Base-by-base conservation (phyloP, 768 basidiomycete genomes). In the Boletus rex-veris region DNA sequence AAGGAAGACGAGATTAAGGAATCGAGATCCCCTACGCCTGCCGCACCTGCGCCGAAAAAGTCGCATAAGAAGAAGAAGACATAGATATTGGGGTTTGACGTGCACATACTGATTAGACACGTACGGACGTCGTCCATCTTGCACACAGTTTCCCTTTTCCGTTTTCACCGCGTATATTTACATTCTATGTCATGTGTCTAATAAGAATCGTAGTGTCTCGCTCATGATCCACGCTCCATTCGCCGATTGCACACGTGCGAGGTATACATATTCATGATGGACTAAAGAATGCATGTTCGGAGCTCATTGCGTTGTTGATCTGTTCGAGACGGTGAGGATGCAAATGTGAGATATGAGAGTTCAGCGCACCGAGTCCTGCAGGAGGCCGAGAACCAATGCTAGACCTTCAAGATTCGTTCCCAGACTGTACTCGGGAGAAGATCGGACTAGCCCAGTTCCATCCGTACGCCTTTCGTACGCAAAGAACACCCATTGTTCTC, bases 31-130 rank as follows among this genome's bases (percentile, higher is more conserved):
- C 71, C 84, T 0, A 87, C 86, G 3, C 86, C 88, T 19, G 74
- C 74, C 7, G 71, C 73, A 9, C 75, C 79, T 8, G 69, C 79
- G n/a, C 70, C 72, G 16, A 88, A 85, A 70, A 76, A 83, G 54
- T 75, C 80, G 41, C 69, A 78, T 19, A 87, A 89, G 75, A 86
- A 84, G 71, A 88, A 85, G 73, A 88, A 84, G 68, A 82, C 81
- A 8, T 83, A 71, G 26, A 2, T 7, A 24, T 3, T 7, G n/a
- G 50, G 9, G 15, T 21, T 51, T n/a, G 12, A 5, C 9, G n/a
- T 2, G 26, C 2, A 7, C 14, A 3, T 12, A 11, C 26, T 40
- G 37, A 10, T 26, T 30, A 10, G 37, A 16, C 19, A 35, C 8
- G 11, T 19, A 31, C 5, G 19, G 44, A 42, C 26, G 30, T 19